Percentiles rank a stretch among this genome's conserved stretches.
These are phyloP conservation scores for Lactifluus rugatus DNA, from an alignment of 768 basidiomycete species.

Conservation along the genomic window DNA sequence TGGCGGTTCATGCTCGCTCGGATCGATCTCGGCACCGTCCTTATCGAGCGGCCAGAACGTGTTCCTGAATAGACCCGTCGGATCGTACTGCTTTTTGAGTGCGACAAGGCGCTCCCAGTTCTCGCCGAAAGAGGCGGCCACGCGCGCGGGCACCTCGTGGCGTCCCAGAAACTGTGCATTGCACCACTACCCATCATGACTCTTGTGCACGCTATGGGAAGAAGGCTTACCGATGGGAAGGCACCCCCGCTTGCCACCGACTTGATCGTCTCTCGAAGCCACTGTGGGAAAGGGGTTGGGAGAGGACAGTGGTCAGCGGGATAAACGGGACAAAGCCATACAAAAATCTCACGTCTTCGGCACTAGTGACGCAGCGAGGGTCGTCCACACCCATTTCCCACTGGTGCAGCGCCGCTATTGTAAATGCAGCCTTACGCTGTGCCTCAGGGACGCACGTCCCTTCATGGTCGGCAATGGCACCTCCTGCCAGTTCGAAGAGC, in stretches of 20 bases:
- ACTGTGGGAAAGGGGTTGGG: conserved; percentile 33
- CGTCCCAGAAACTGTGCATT: conserved; percentile 60
- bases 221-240: conserved; percentile 63
- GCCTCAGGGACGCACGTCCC: conserved; percentile 65
- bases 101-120: conserved; percentile 64
- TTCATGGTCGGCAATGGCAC: conserved; percentile 64
- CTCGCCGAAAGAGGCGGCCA: conserved; percentile 58
- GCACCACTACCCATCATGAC: not conserved
- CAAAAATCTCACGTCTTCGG: conserved; percentile 55
- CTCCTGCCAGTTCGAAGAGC: conserved; percentile 87
- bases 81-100: conserved; percentile 72
- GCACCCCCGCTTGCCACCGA: conserved; percentile 71
- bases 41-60: conserved; percentile 72
- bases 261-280: conserved; percentile 68
- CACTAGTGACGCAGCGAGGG: conserved; percentile 68
- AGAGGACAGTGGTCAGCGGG: conserved; percentile 10
- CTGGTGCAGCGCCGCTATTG: conserved; percentile 83
- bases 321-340: not conserved
- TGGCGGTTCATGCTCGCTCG: conserved; percentile 53
- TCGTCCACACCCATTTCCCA: conserved; percentile 84
- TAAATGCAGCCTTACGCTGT: conserved; percentile 75
- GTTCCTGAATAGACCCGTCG: conserved; percentile 63
- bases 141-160: conserved; percentile 52
- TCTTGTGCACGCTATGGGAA: not conserved
- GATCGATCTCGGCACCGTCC: conserved; percentile 43